phyloP scores from a whole-genome alignment of 1,139 yeast genomes.

The Magnusiomyces tetraspermus region DNA sequence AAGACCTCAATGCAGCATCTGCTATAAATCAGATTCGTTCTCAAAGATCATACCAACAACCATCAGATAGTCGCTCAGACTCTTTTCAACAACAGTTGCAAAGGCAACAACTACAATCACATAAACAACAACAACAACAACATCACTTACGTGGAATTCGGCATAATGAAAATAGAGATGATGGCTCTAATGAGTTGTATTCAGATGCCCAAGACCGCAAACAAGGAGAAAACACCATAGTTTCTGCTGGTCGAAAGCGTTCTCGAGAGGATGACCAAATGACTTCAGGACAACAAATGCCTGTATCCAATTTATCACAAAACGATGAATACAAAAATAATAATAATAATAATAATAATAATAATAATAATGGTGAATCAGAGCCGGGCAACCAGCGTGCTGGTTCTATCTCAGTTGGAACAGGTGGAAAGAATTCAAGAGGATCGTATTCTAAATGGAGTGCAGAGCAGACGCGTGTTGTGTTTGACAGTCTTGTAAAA shows the following conservation, averaged over 20 bases:
- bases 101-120: neutral
- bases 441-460: slow-evolving; percentile 5
- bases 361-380: neutral
- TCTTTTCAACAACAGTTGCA: neutral
- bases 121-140: neutral
- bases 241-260: neutral
- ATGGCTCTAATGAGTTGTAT: neutral
- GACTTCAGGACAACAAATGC: neutral
- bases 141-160: neutral
- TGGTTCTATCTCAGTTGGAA: neutral
- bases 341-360: no score
- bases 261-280: neutral
- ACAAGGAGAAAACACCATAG: neutral
- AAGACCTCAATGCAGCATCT: neutral
- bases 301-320: neutral
- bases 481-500: neutral
- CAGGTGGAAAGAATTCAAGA: neutral
- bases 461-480: neutral
- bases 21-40: neutral
- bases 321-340: neutral
- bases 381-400: neutral
- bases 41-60: neutral
- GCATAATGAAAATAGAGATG: neutral
- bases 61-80: neutral
- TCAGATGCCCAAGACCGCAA: neutral